Base-by-base conservation (phyloP, 1,284 basidiomycete species). In the Moesziomyces globuligerus region DNA sequence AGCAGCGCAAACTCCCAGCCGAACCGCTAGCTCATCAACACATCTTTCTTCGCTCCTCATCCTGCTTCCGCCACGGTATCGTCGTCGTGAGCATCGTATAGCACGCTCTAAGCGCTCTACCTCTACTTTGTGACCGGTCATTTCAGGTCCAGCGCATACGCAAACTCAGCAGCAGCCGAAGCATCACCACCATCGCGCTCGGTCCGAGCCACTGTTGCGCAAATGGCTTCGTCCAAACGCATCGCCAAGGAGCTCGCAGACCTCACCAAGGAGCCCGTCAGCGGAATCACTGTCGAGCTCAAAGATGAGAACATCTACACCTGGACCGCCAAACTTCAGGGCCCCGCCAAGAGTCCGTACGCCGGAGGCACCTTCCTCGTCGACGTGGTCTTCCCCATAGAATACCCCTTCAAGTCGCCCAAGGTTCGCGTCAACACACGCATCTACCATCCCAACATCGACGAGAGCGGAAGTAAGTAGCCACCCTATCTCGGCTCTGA, bases 321-420 rank as follows among this genome's bases (percentile, higher is more conserved):
- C 26, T 78, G 75, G 75, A 62, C 60, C n/a, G 75, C 75, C 17
- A 69, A 57, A 55, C 49, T 77, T 15, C 38, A 51, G 18, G 75
- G 75, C 15, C 71, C 72, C 4, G 44, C 64, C 39, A 59, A 64
- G 25, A 72, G 68, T 11, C 77, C 80, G 0, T 81, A 81, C 51
- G 64, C 71, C 4, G 79, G 77, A n/a, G 80, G 80, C 42, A 60
- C 54, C 11, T 81, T 81, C 41, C 48, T 81, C 53, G 55, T 83
- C 32, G 72, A 76, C 47, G 48, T 82, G 18, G 81, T 81, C 29
- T 83, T 83, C 48, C 79, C 81, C 39, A 65, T 76, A 48, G 81
- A 83, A 53, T 83, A 82, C 55, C 81, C 81, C 6, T 83, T 83
- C 72, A 82, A 82, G 69, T 74, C 79, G 23, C 81, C 81, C 32